These are phyloP conservation scores for Chamaecrista fasciculata DNA, from an alignment of 306 rosid species.

Conservation along the genomic window DNA sequence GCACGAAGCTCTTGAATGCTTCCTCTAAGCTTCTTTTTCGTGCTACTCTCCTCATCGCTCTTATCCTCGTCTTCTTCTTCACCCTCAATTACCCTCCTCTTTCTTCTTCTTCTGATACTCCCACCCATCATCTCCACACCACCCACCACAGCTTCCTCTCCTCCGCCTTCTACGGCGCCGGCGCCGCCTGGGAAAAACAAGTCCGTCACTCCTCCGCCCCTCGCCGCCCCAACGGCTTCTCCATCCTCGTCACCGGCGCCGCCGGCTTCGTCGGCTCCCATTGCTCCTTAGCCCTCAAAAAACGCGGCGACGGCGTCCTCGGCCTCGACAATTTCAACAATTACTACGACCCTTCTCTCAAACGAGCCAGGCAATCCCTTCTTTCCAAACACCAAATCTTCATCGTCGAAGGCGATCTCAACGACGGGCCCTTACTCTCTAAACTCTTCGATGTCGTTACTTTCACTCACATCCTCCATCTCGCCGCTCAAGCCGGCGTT, in stretches of 20 bases:
- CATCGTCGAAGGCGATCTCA: constrained; percentile 72
- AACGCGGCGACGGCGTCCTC: constrained; percentile 86
- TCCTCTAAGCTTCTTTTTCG: constrained; percentile 93
- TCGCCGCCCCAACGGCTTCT: constrained; percentile 61
- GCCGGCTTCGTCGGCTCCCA: constrained; percentile 82
- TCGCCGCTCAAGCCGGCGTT: constrained; percentile 93
- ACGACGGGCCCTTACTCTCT: constrained; percentile 59
- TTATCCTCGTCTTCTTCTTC: constrained; percentile 67
- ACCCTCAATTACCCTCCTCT: constrained; percentile 81
- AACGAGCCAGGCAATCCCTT: constrained; percentile 61
- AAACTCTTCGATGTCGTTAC: constrained; percentile 90
- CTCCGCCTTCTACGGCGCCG: constrained; percentile 69
- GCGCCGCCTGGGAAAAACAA: constrained; percentile 79
- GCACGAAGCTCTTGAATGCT: constrained; percentile 80
- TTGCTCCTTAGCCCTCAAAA: constrained; percentile 73
- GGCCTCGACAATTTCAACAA: constrained; percentile 84
- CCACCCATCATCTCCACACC: constrained; percentile 35
- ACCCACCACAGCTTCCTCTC: constrained; percentile 50
- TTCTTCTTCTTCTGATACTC: constrained; percentile 41
- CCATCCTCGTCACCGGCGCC: constrained; percentile 82
- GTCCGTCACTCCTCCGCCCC: constrained; percentile 80
- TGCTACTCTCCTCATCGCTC: constrained; percentile 64
- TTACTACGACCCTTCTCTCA: constrained; percentile 84
- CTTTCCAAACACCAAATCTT: constrained; percentile 55
- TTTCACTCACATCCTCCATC: constrained; percentile 79